Conservation (phyloP, 305 asterid genomes). For the Stenogyne calaminthoides region DNA sequence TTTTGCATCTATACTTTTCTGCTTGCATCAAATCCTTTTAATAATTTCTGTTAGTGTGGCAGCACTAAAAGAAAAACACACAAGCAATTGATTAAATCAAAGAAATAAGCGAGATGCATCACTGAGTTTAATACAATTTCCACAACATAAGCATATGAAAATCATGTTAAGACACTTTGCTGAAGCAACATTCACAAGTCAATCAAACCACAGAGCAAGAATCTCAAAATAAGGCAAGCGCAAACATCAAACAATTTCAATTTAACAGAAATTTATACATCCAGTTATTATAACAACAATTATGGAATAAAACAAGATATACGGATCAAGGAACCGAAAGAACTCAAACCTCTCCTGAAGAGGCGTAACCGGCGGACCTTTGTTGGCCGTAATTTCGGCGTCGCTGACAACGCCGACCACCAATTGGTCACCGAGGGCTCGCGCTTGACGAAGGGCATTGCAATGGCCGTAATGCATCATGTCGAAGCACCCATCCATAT, state of each 20-base stretch:
- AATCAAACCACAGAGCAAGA: slow-evolving; percentile 1
- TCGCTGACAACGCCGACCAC: slow-evolving; percentile 94
- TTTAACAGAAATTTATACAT: background rate
- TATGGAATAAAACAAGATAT: background rate
- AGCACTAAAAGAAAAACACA: background rate
- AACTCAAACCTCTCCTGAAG: slow-evolving; percentile 68
- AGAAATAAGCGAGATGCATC: slow-evolving; percentile 3
- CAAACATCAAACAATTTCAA: background rate
- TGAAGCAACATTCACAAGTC: slow-evolving; percentile 11
- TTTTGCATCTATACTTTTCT: background rate
- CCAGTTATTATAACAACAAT: background rate
- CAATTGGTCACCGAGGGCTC: slow-evolving; percentile 94
- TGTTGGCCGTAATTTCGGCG: slow-evolving; percentile 78
- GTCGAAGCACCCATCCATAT: slow-evolving; percentile 97
- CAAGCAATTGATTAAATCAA: background rate
- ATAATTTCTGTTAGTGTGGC: background rate
- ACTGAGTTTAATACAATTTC: background rate
- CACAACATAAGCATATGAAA: background rate
- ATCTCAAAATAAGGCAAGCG: slow-evolving; percentile 1
- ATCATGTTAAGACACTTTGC: background rate
- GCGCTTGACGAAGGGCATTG: slow-evolving; percentile 96
- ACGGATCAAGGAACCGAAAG: slow-evolving; percentile 17
- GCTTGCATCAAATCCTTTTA: background rate
- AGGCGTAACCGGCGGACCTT: slow-evolving; percentile 97
- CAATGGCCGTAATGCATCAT: slow-evolving; percentile 99